These are phyloP conservation scores for Euphorbia schlechtendalii DNA, from an alignment of 441 rosid species.

Conservation along the genomic window DNA sequence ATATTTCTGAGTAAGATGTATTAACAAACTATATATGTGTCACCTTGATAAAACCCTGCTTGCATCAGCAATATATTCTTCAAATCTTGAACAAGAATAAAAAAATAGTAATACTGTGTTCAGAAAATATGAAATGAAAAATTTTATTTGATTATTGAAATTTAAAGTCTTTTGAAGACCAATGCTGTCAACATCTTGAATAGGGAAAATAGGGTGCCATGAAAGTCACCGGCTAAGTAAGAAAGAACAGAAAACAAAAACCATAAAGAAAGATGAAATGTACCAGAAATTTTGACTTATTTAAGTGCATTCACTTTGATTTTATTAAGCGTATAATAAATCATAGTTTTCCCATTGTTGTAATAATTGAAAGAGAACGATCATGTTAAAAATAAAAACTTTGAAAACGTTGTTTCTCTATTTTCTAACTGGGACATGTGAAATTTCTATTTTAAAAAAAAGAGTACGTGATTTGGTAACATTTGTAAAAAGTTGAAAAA, in stretches of 20 bases:
- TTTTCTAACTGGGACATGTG: too few species aligned
- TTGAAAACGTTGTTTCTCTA: too few species aligned
- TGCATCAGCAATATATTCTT: conserved; percentile 23
- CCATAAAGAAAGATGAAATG: background rate
- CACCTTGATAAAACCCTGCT: conserved; percentile 12
- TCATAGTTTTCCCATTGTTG: background rate
- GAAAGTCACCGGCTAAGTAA: conserved; percentile 20
- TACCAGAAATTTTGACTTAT: conserved; percentile 26
- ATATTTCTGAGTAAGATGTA: background rate
- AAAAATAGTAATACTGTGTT: background rate
- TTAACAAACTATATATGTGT: background rate
- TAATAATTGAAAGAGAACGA: background rate
- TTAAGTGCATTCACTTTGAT: background rate
- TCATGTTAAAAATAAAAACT: background rate
- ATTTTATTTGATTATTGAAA: background rate
- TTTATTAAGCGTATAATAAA: too few species aligned
- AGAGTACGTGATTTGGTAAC: too few species aligned
- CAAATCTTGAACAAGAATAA: conserved; percentile 6
- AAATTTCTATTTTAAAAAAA: too few species aligned
- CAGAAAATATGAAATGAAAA: background rate
- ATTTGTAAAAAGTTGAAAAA: too few species aligned
- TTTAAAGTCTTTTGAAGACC: background rate
- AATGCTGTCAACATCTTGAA: conserved; percentile 20
- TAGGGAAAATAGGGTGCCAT: conserved; percentile 4
- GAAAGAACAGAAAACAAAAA: background rate